phyloP scores from a whole-genome alignment of 2,329 filamentous ascomycete species.

The Stenocarpella maydis region DNA sequence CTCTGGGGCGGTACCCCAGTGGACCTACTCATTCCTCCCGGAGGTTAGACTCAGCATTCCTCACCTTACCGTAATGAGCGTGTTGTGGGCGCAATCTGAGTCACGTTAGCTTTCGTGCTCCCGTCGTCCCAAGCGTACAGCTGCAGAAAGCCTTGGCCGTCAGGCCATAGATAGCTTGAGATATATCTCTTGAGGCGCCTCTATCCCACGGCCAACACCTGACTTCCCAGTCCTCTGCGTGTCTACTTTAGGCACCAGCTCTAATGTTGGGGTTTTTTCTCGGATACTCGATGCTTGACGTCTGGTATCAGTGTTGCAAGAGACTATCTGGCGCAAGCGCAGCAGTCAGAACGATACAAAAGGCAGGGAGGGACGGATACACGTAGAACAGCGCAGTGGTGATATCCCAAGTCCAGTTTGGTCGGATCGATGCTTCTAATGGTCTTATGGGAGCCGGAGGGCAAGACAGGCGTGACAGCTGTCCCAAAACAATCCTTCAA shows the following conservation, averaged over 20 bases:
- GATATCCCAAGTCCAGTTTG: conserved; percentile 1
- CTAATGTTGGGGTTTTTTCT: background rate
- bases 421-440: conserved; percentile 17
- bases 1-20: background rate
- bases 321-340: background rate
- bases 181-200: background rate
- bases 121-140: background rate
- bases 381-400: background rate
- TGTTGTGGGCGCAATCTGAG: background rate
- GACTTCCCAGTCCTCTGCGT: background rate
- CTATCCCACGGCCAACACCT: background rate
- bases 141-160: too few species aligned
- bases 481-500: background rate
- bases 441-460: background rate
- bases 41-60: conserved; percentile 2
- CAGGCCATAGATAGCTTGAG: background rate
- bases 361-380: background rate
- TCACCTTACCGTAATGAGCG: background rate
- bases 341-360: background rate
- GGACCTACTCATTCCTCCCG: background rate
- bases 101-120: background rate
- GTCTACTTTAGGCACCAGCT: background rate
- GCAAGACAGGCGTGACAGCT: conserved; percentile 1
- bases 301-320: conserved; percentile 1
- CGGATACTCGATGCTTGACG: too few species aligned